phyloP scores from a whole-genome alignment of 306 rosid species.

The Astragalus glycyphyllos region DNA sequence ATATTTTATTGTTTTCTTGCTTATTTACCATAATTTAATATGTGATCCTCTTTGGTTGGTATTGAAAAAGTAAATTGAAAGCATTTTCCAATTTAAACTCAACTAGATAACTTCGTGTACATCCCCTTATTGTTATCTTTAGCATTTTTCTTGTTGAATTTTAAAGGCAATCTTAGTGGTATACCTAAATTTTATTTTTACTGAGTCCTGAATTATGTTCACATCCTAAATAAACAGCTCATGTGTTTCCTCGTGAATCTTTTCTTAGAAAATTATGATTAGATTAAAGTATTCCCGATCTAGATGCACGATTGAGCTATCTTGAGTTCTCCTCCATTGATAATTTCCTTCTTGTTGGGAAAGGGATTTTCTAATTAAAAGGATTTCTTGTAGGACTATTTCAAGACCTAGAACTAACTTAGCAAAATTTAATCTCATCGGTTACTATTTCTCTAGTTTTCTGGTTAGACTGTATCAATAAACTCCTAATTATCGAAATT shows the following conservation, averaged over 20 bases:
- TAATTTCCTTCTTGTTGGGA: constrained; percentile 31
- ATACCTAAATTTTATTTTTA: constrained; percentile 22
- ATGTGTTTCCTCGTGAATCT: constrained; percentile 30
- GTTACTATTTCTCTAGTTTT: no score
- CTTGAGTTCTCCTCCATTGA: constrained; percentile 45
- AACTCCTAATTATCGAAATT: no score
- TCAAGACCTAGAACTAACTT: constrained; percentile 48
- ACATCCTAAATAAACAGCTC: constrained; percentile 46
- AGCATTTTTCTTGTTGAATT: constrained; percentile 21
- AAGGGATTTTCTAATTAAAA: constrained; percentile 43
- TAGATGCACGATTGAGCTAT: constrained; percentile 51
- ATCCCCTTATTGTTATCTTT: constrained; percentile 26
- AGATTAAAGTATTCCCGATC: constrained; percentile 46
- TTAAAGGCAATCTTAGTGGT: constrained; percentile 16
- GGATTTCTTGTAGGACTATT: constrained; percentile 47
- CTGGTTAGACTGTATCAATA: no score
- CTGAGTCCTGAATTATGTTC: constrained; percentile 35
- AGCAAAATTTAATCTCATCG: constrained; percentile 38
- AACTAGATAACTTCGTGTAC: neutral
- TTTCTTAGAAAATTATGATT: constrained; percentile 58
- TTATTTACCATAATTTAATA: neutral
- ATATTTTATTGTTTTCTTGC: neutral
- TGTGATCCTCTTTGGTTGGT: neutral
- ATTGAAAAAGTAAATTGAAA: no score
- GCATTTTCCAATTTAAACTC: constrained; percentile 32